Evolutionary conservation across 1,284 basidiomycete genomes (phyloP).

Genomic region (Cryptococcus neoformans): DNA sequence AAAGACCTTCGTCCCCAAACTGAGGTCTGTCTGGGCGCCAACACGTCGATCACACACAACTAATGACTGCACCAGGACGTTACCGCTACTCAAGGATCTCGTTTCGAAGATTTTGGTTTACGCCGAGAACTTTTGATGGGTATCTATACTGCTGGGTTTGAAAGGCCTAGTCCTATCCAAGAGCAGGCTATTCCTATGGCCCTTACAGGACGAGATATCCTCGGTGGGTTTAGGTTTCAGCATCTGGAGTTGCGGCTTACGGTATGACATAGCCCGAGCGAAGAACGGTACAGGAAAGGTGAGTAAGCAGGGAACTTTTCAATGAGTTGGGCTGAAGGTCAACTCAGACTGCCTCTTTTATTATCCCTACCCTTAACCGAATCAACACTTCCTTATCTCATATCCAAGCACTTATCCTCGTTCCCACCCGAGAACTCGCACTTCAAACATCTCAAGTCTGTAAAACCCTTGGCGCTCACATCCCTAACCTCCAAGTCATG

Average conservation of each 20-base stretch:
- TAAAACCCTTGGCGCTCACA: slow-evolving; percentile 94
- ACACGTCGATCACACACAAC: not conserved
- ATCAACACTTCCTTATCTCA: slow-evolving; percentile 81
- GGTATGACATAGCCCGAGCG: slow-evolving; percentile 51
- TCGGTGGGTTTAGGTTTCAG: slow-evolving; percentile 52
- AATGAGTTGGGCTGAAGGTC: not conserved
- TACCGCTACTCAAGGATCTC: slow-evolving; percentile 80
- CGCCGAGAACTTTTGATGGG: slow-evolving; percentile 82
- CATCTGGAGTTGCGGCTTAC: not conserved
- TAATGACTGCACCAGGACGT: slow-evolving; percentile 61
- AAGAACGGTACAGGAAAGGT: slow-evolving; percentile 54
- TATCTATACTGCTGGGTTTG: slow-evolving; percentile 96
- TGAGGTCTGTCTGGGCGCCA: slow-evolving; percentile 54
- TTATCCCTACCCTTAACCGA: slow-evolving; percentile 94
- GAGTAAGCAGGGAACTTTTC: not conserved
- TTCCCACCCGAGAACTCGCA: slow-evolving; percentile 92
- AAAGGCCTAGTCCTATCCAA: slow-evolving; percentile 95
- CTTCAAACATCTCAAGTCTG: slow-evolving; percentile 97
- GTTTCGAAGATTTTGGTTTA: slow-evolving; percentile 84
- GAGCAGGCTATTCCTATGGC: slow-evolving; percentile 94
- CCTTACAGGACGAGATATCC: slow-evolving; percentile 81
- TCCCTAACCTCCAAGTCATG: slow-evolving; percentile 89
- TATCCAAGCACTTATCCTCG: slow-evolving; percentile 92
- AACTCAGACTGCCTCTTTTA: slow-evolving; percentile 87
- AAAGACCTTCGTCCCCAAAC: slow-evolving; percentile 92